Evolutionary conservation across 805 yeast genomes (phyloP).

Genomic region (Starmerella lactis-condensi): DNA sequence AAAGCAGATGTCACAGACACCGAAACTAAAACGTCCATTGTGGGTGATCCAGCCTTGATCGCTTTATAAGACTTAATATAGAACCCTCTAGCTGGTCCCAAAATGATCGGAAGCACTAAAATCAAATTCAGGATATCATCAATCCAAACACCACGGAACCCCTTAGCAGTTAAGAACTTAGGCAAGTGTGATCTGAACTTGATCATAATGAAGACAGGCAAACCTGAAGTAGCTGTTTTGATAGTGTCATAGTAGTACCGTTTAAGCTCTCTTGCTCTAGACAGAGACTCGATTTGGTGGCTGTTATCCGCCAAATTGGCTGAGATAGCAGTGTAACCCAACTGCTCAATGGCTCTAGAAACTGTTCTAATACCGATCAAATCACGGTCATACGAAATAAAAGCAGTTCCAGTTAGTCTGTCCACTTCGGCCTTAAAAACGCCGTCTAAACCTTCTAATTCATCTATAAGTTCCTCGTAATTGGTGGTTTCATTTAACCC

Average conservation of each 20-base stretch:
- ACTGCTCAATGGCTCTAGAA: constrained; percentile 32
- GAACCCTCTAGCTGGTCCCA: constrained; percentile 49
- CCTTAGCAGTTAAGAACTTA: constrained; percentile 22
- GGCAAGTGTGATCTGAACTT: constrained; percentile 26
- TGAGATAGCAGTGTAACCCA: constrained; percentile 37
- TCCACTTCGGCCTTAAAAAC: constrained; percentile 34
- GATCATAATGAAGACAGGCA: constrained; percentile 35
- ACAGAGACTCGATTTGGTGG: constrained; percentile 49
- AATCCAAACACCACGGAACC: constrained; percentile 45
- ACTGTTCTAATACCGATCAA: constrained; percentile 41
- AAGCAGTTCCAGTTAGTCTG: constrained; percentile 36
- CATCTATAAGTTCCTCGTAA: constrained; percentile 34
- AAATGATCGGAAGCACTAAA: constrained; percentile 42
- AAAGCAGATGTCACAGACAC: constrained; percentile 68
- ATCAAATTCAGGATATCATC: constrained; percentile 44
- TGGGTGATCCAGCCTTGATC: constrained; percentile 47
- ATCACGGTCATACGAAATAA: constrained; percentile 33
- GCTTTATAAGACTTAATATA: constrained; percentile 48
- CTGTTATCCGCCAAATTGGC: constrained; percentile 34
- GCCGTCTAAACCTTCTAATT: constrained; percentile 34
- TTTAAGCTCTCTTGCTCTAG: constrained; percentile 50
- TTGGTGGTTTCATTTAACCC: constrained; percentile 28
- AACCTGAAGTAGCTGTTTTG: constrained; percentile 36
- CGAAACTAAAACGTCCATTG: constrained; percentile 84
- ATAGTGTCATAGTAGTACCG: constrained; percentile 48